Conservation (phyloP, 202 grass and related monocot species). For the Musa balbisiana region DNA sequence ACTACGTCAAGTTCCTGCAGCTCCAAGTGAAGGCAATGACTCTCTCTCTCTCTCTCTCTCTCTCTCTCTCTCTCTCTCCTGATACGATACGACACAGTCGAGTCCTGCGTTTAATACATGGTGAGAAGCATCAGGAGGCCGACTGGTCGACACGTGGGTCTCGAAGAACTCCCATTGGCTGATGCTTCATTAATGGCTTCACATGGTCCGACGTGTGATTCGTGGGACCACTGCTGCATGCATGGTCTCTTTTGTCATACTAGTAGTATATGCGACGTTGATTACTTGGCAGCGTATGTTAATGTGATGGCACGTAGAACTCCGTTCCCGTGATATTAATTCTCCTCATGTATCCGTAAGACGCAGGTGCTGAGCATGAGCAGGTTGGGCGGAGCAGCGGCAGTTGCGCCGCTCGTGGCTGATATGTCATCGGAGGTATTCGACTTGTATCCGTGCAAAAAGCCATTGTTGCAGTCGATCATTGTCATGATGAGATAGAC, state of each 20-base stretch:
- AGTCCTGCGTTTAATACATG: too few species aligned
- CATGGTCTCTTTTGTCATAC: too few species aligned
- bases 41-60: not conserved
- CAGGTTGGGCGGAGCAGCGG: not conserved
- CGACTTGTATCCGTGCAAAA: not conserved
- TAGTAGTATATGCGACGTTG: too few species aligned
- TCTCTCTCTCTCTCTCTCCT: too few species aligned
- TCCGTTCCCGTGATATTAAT: too few species aligned
- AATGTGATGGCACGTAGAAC: too few species aligned
- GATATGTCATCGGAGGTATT: constrained; percentile 1
- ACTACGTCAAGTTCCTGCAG: constrained; percentile 65
- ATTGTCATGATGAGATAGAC: not conserved
- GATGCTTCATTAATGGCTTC: constrained; percentile 7
- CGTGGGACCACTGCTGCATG: not conserved
- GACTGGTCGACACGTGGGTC: too few species aligned
- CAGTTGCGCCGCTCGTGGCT: not conserved
- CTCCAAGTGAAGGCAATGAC: constrained; percentile 67
- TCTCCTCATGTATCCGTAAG: too few species aligned
- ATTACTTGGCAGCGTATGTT: not conserved
- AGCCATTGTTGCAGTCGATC: not conserved
- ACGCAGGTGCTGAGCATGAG: constrained; percentile 7
- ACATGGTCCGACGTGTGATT: not conserved
- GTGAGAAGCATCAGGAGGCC: too few species aligned
- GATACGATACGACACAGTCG: too few species aligned
- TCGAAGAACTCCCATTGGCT: not conserved